Evolutionary conservation across 2,329 filamentous ascomycete species (phyloP), one percentile per base, ranked within the genome.

Genomic region (Paraphaeosphaeria sporulosa): DNA sequence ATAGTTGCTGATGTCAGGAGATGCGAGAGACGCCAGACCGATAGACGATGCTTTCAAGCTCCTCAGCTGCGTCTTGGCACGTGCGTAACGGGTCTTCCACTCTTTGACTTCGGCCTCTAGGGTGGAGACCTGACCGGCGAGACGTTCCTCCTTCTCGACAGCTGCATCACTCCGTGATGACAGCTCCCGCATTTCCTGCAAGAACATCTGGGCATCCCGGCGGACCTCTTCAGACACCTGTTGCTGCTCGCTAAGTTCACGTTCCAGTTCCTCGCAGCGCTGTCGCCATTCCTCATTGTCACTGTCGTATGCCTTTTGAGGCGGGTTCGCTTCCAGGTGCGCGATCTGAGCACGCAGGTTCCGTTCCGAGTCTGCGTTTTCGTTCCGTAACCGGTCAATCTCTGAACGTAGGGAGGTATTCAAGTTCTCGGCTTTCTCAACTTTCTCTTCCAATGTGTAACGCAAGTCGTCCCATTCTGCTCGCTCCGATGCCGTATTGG

Each of bases 21-120:
- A 77, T 13, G 71, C 68, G 62, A 90, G 86, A 8, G 90, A 87
- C 46, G 85, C 82, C 46, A 96, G 81, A 13, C 92, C 92, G 62
- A 91, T 87, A 0, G 93, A 95, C 0, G 92, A 92, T 6, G 91
- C 89, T 54, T 93, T 89, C 74, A 97, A 84, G 71, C 86, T 90
- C 54, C 94, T 88, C 51, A 96, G 83, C 76, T 97, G 94, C 2
- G 94, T 92, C 81, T 96, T 97, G 40, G 92, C 86, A 67, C 90
- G 90, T 27, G 93, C 90, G 73, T 97, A 98, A 48, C 94, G 90
- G 68, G 90, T 88, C 74, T 93, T 93, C 95, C 95, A 99, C 53
- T 94, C 89, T 57, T 90, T 90, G 49, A 96, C 88, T 74, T 98
- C 93, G 23, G 87, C 83, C 77, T 97, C 92, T 6, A 99, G 84